These are phyloP conservation scores for Drosera capensis DNA, from an alignment of 148 eudicot genomes.

Conservation along the genomic window DNA sequence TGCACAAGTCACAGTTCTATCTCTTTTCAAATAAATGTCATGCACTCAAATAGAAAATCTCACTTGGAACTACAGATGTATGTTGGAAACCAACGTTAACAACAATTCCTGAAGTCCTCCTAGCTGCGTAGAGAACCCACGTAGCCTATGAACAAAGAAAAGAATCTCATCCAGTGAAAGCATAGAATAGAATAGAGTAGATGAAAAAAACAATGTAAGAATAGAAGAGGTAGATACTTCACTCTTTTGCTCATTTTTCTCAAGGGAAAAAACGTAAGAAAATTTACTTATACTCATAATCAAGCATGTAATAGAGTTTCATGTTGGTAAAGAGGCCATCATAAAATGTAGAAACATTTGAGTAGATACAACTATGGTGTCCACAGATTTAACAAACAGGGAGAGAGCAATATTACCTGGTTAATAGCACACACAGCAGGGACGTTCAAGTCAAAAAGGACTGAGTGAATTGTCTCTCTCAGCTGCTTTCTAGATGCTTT, in stretches of 20 bases:
- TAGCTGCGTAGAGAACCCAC: slow-evolving; percentile 78
- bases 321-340: no score
- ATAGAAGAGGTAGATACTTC: no score
- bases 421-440: neutral
- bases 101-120: slow-evolving; percentile 76
- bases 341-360: no score
- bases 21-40: neutral
- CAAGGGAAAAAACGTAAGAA: no score
- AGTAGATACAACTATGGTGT: no score
- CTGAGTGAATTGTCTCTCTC: neutral
- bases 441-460: neutral
- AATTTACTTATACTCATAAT: no score
- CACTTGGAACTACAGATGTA: slow-evolving; percentile 87
- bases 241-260: no score
- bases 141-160: slow-evolving; percentile 37
- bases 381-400: neutral
- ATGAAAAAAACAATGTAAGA: no score
- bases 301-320: no score
- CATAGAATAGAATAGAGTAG: no score
- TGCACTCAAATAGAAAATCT: slow-evolving; percentile 7
- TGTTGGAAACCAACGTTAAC: slow-evolving; percentile 87
- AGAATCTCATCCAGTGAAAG: no score
- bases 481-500: neutral
- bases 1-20: neutral
- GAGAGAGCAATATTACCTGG: slow-evolving; percentile 20